Conservation (phyloP, 2,329 filamentous ascomycete species). For the Pseudopyrenochaeta lycopersici region DNA sequence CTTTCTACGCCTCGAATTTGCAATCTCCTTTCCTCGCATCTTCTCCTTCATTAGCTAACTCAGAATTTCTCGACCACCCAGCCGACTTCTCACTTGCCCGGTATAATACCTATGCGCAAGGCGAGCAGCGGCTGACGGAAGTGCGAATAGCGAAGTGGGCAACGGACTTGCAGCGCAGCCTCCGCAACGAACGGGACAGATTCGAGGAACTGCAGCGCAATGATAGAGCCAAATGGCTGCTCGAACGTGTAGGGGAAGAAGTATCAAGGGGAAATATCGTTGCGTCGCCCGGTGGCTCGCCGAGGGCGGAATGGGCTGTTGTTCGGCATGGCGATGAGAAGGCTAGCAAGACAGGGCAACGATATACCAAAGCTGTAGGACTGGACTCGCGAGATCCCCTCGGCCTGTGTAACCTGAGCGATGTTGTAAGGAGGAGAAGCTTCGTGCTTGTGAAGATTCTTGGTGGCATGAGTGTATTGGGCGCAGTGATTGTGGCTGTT, state of each 20-base stretch:
- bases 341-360: conserved; percentile 31
- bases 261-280: conserved; percentile 54
- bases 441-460: conserved; percentile 77
- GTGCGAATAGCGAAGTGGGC: conserved; percentile 85
- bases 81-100: conserved; percentile 53
- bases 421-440: conserved; percentile 70
- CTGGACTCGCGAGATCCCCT: conserved; percentile 76
- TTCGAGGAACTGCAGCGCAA: conserved; percentile 69
- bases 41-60: conserved; percentile 43
- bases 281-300: conserved; percentile 32
- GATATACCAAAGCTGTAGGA: conserved; percentile 34
- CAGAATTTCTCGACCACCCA: conserved; percentile 34
- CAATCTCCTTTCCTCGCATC: conserved; percentile 47
- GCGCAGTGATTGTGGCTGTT: conserved; percentile 69
- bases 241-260: conserved; percentile 73
- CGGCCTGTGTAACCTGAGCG: conserved; percentile 75
- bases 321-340: conserved; percentile 35
- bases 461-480: conserved; percentile 76
- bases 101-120: conserved; percentile 61
- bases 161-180: conserved; percentile 77
- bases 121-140: conserved; percentile 69
- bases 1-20: conserved; percentile 44
- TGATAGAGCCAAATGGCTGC: conserved; percentile 74
- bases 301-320: conserved; percentile 47
- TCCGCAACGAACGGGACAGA: conserved; percentile 75